A percentile compares a stretch with the other conserved stretches of the same genome.
phyloP scores from a whole-genome alignment of 306 rosid species.

The Ceratonia siliqua region DNA sequence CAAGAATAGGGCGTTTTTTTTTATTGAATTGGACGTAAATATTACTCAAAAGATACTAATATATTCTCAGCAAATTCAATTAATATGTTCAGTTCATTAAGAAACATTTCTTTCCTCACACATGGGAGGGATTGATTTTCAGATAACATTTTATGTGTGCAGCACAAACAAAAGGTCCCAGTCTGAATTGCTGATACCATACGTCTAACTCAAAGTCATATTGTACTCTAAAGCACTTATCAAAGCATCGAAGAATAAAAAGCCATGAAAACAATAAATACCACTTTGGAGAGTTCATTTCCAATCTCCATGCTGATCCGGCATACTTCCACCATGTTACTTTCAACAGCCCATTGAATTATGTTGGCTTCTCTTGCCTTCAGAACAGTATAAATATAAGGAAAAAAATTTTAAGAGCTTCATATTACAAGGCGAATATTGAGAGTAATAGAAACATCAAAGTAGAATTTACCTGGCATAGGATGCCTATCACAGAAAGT shows the following conservation, averaged over 20 bases:
- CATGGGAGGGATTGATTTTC: background rate
- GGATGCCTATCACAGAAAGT: conserved; percentile 21
- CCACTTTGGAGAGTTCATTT: conserved; percentile 30
- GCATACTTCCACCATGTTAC: conserved; percentile 25
- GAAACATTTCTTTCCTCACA: background rate
- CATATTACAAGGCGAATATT: background rate
- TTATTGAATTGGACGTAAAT: background rate
- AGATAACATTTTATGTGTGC: background rate
- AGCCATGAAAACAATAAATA: background rate
- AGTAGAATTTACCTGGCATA: conserved; percentile 16
- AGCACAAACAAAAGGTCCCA: too few species aligned
- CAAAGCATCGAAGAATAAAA: background rate
- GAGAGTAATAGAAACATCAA: background rate
- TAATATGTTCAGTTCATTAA: background rate
- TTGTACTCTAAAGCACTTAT: background rate
- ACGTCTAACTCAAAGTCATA: background rate
- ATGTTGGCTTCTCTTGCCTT: conserved; percentile 20
- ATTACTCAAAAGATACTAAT: too few species aligned
- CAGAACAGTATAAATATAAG: background rate
- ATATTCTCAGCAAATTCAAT: background rate
- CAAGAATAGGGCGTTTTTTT: background rate
- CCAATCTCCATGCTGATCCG: conserved; percentile 21
- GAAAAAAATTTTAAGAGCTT: background rate
- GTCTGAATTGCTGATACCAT: too few species aligned
- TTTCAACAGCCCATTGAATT: conserved; percentile 24